phyloP scores from a whole-genome alignment of 2,329 filamentous ascomycete species.

The Cladophialophora bantiana region DNA sequence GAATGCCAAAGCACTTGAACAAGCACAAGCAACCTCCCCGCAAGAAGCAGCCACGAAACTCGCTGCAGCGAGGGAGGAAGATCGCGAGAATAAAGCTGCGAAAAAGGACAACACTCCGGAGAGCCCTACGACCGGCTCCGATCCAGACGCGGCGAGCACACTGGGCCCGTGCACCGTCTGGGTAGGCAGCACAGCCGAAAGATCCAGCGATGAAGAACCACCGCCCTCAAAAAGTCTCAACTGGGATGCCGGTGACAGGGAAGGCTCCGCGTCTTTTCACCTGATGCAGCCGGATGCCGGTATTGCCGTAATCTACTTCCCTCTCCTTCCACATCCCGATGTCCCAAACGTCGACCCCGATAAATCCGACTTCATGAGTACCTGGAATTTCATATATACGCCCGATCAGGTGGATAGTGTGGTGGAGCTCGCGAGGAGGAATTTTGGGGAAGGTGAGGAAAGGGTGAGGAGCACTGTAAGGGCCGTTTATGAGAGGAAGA shows the following conservation, averaged over 20 bases:
- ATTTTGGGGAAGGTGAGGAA: conserved; percentile 82
- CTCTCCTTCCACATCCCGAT: conserved; percentile 78
- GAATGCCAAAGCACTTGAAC: conserved; percentile 69
- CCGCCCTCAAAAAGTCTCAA: conserved; percentile 60
- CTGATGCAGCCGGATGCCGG: conserved; percentile 80
- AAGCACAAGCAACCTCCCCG: conserved; percentile 68
- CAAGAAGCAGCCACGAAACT: conserved; percentile 70
- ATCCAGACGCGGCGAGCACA: conserved; percentile 49
- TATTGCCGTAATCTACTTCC: conserved; percentile 88
- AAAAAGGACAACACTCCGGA: conserved; percentile 45
- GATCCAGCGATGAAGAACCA: conserved; percentile 62
- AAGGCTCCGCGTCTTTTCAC: conserved; percentile 56
- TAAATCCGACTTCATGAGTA: conserved; percentile 84
- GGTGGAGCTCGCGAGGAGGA: conserved; percentile 80
- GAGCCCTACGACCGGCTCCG: conserved; percentile 54
- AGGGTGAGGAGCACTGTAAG: conserved; percentile 79
- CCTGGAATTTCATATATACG: conserved; percentile 98
- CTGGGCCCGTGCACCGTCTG: conserved; percentile 93
- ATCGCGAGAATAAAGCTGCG: conserved; percentile 41
- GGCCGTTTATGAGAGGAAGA: conserved; percentile 94
- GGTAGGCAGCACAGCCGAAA: conserved; percentile 85
- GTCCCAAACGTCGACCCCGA: conserved; percentile 83
- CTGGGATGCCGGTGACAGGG: conserved; percentile 60
- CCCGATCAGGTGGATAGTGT: conserved; percentile 87
- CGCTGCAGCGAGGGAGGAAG: conserved; percentile 60